Evolutionary conservation across 257 asterid species (phyloP), one percentile per base, ranked within the genome.

Genomic region (Solanum etuberosum): DNA sequence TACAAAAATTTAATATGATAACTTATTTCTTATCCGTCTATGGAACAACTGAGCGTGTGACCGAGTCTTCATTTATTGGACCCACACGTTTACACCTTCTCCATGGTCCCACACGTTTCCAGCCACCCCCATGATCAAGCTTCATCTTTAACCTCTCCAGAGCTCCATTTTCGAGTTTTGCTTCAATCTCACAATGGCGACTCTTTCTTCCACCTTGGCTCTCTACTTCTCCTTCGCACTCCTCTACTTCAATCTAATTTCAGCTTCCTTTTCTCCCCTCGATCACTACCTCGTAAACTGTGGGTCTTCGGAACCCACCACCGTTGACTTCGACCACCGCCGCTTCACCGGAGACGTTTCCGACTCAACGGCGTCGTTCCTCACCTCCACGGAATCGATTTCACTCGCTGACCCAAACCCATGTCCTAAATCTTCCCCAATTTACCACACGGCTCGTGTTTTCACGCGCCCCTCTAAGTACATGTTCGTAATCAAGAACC

Each of bases 211-310:
- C 12, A 68, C 71, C 32, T 70, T 57, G 61, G 46, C 42, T 76
- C 68, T 84, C 43, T 51, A 18, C 87, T 40, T 86, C 37, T 59
- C 86, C 85, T 29, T 92, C 85, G 34, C 88, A 74, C 85, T 90
- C 90, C 86, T 93, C 89, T 34, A 35, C 31, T n/a, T 93, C 89
- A 73, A 83, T 77, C 68, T 88, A 88, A 51, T 89, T 85, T 48
- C 90, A 83, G 90, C 87, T 13, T 81, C 91, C 4, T 96, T 96
- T 92, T 84, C 92, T 32, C 98, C 98, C 2, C 2, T 67, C 37
- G 98, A 95, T 71, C 90, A 94, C 88, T 91, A 92, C 92, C 98
- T 95, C 90, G 38, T 96, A 81, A 91, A 91, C 88, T 95, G 98
- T 43, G 99, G 98, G 35, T 95, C 98, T 15, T 51, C 59, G 86